Evolutionary conservation across 2,329 filamentous ascomycete species (phyloP).

Genomic region (Fusarium subtropicale): DNA sequence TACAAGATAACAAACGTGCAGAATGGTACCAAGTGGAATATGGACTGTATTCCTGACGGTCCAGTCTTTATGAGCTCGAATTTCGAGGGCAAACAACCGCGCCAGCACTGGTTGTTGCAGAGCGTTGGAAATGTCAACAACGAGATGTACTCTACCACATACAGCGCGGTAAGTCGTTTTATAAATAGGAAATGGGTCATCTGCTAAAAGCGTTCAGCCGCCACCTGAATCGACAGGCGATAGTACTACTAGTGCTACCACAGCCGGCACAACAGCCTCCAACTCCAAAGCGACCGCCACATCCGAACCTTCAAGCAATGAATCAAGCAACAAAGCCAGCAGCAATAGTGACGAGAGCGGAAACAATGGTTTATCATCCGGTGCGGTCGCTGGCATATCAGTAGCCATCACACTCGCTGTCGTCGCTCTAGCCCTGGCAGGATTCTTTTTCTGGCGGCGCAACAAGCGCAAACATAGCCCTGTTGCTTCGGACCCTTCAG

Average conservation of each 20-base stretch:
- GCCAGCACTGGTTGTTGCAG: conserved; percentile 53
- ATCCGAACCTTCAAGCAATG: neutral
- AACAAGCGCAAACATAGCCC: conserved; percentile 16
- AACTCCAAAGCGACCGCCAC: neutral
- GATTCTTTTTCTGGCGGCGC: conserved; percentile 26
- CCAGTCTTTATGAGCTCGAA: conserved; percentile 50
- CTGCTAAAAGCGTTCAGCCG: neutral
- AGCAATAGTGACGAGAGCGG: neutral
- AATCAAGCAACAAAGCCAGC: neutral
- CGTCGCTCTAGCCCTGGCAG: conserved; percentile 8
- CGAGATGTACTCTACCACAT: conserved; percentile 50
- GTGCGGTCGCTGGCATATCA: conserved; percentile 23
- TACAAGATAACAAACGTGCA: conserved; percentile 49
- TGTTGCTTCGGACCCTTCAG: neutral
- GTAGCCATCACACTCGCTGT: conserved; percentile 12
- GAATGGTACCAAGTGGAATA: conserved; percentile 50
- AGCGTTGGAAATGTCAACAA: conserved; percentile 49
- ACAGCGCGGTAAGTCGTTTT: conserved; percentile 8
- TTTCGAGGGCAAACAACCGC: conserved; percentile 42
- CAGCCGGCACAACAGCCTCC: neutral
- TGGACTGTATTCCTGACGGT: conserved; percentile 51
- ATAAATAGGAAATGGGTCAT: accelerated
- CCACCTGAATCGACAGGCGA: conserved; percentile 7
- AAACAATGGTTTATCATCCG: conserved; percentile 9
- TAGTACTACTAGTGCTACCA: neutral